A percentile compares a stretch with the other conserved stretches of the same genome.
These are phyloP conservation scores for Colletotrichum filicis DNA, from an alignment of 2,329 filamentous ascomycete genomes.

Conservation along the genomic window DNA sequence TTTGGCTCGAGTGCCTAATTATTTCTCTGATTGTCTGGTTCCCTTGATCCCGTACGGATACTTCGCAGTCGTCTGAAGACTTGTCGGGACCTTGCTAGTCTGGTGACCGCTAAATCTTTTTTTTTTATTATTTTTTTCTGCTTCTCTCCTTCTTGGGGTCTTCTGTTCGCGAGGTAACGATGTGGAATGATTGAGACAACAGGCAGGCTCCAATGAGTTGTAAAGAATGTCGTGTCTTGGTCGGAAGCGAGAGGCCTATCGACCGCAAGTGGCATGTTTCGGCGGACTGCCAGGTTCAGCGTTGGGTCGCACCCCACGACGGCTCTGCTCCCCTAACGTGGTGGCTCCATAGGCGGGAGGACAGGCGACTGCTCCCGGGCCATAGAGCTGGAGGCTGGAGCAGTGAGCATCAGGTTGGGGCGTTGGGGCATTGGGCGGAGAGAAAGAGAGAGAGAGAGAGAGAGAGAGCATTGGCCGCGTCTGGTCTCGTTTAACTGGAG, in stretches of 20 bases:
- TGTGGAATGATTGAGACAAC: slow-evolving; percentile 30
- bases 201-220: not conserved
- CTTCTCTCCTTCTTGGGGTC: not conserved
- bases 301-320: slow-evolving; percentile 29
- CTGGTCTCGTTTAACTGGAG: slow-evolving; percentile 18
- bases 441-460: too few species aligned
- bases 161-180: slow-evolving; percentile 23
- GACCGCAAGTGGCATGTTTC: slow-evolving; percentile 30
- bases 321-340: slow-evolving; percentile 18
- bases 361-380: slow-evolving; percentile 16
- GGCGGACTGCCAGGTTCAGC: slow-evolving; percentile 19
- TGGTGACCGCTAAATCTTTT: slow-evolving; percentile 2
- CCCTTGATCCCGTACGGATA: not conserved
- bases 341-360: slow-evolving; percentile 21
- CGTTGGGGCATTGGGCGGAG: not conserved
- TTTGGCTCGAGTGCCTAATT: slow-evolving; percentile 12
- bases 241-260: slow-evolving; percentile 25
- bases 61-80: slow-evolving; percentile 12
- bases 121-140: not conserved
- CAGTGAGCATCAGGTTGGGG: not conserved
- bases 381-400: not conserved
- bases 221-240: slow-evolving; percentile 19
- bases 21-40: not conserved
- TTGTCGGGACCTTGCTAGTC: not conserved
- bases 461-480: slow-evolving; percentile 21